phyloP scores from a whole-genome alignment of 2,329 filamentous ascomycete genomes.

The Colletotrichum sp. region DNA sequence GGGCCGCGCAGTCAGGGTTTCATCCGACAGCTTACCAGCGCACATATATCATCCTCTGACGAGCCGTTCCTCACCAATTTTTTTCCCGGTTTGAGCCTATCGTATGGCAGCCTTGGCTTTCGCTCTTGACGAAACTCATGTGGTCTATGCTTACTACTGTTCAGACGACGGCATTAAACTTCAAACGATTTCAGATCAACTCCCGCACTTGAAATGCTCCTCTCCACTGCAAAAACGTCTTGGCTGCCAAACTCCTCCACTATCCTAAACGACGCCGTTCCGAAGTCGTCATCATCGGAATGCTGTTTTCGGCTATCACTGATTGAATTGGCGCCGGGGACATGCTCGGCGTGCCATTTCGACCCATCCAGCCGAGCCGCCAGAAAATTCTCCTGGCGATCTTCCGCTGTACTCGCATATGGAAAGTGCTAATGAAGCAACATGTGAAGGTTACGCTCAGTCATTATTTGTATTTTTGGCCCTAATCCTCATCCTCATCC shows the following conservation, averaged over 20 bases:
- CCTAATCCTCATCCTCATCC: constrained; percentile 55
- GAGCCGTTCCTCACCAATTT: background rate
- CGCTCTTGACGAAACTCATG: background rate
- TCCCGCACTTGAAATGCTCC: background rate
- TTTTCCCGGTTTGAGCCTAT: background rate
- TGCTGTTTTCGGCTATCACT: background rate
- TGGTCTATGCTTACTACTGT: background rate
- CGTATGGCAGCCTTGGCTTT: constrained; percentile 3
- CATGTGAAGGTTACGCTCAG: background rate
- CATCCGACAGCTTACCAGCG: background rate
- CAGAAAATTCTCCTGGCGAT: background rate
- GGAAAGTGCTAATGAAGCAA: background rate
- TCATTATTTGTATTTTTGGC: background rate
- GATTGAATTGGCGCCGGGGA: background rate
- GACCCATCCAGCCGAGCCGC: background rate
- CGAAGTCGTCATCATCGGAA: background rate
- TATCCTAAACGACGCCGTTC: background rate
- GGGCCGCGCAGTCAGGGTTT: constrained; percentile 1
- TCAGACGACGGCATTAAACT: constrained; percentile 13
- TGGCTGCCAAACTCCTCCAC: background rate
- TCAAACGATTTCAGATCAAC: constrained; percentile 3
- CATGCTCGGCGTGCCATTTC: background rate
- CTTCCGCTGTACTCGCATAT: background rate
- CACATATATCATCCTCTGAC: background rate
- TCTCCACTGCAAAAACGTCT: background rate